Conservation (phyloP, 495 filamentous ascomycete genomes). For the Podospora conica region DNA sequence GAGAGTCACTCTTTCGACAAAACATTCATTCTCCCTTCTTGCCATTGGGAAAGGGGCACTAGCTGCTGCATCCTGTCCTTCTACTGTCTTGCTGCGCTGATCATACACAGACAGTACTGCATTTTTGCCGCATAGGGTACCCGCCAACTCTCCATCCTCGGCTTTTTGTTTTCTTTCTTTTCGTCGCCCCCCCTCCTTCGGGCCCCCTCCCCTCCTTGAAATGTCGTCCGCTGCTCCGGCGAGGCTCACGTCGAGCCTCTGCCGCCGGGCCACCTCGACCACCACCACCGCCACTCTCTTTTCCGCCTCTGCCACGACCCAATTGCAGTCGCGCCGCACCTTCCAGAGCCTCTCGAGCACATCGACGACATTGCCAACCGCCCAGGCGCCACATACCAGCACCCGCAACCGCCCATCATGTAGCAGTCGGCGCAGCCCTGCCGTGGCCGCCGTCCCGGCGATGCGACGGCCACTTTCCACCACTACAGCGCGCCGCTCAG, state of each 20-base stretch:
- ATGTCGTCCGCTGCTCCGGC: constrained; percentile 19
- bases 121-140: background rate
- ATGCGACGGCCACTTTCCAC: constrained; percentile 18
- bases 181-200: no score
- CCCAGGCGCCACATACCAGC: background rate
- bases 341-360: constrained; percentile 19
- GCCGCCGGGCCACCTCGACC: constrained; percentile 20
- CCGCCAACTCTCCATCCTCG: background rate
- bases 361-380: background rate
- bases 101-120: no score
- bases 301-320: constrained; percentile 5
- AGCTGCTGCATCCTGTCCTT: background rate
- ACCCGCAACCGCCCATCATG: background rate
- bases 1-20: background rate
- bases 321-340: constrained; percentile 8
- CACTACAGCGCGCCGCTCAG: constrained; percentile 43
- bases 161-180: background rate
- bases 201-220: background rate
- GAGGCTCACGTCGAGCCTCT: constrained; percentile 26
- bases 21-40: background rate
- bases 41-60: background rate
- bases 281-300: constrained; percentile 1
- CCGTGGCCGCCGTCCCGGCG: background rate
- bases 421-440: background rate
- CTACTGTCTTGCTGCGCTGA: background rate